A percentile compares a stretch with the other conserved stretches of the same genome.
Conservation (phyloP, 805 yeast genomes). For the Suhomyces vadensis region DNA sequence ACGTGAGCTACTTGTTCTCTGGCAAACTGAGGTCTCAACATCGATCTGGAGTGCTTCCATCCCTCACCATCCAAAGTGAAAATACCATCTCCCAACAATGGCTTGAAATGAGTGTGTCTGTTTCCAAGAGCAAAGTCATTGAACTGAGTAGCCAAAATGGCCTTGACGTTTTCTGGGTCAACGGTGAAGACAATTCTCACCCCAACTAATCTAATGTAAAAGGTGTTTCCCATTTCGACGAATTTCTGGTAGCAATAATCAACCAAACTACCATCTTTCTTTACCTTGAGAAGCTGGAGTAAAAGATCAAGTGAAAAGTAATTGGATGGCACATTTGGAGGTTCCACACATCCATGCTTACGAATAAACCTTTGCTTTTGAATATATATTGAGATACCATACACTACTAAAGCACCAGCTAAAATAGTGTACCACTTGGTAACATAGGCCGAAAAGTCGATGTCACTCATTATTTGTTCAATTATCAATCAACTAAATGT, state of each 20-base stretch:
- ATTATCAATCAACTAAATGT: not conserved
- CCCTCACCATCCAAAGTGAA: conserved; percentile 30
- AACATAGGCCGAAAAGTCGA: not conserved
- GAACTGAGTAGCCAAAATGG: conserved; percentile 29
- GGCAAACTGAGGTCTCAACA: conserved; percentile 31
- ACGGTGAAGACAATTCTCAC: conserved; percentile 21
- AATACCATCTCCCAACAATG: conserved; percentile 28
- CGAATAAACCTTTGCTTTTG: conserved; percentile 9
- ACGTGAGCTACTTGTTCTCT: conserved; percentile 30
- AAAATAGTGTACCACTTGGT: conserved; percentile 14
- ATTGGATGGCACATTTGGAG: conserved; percentile 1
- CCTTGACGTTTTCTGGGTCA: conserved; percentile 29
- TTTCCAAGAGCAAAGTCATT: conserved; percentile 26
- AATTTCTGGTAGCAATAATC: conserved; percentile 19
- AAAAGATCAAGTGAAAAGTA: conserved; percentile 14
- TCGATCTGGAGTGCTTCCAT: conserved; percentile 29
- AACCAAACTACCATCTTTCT: conserved; percentile 25
- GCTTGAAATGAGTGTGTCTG: conserved; percentile 21
- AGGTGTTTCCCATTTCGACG: conserved; percentile 4
- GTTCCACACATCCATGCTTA: conserved; percentile 15
- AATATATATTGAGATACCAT: conserved; percentile 6
- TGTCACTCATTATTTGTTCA: conserved; percentile 2
- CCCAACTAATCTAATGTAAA: conserved; percentile 14
- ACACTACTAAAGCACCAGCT: conserved; percentile 11
- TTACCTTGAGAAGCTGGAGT: conserved; percentile 16